A percentile compares a stretch with the other conserved stretches of the same genome.
These are phyloP conservation scores for Acaromyces ingoldii DNA, from an alignment of 1,284 basidiomycete species.

Conservation along the genomic window DNA sequence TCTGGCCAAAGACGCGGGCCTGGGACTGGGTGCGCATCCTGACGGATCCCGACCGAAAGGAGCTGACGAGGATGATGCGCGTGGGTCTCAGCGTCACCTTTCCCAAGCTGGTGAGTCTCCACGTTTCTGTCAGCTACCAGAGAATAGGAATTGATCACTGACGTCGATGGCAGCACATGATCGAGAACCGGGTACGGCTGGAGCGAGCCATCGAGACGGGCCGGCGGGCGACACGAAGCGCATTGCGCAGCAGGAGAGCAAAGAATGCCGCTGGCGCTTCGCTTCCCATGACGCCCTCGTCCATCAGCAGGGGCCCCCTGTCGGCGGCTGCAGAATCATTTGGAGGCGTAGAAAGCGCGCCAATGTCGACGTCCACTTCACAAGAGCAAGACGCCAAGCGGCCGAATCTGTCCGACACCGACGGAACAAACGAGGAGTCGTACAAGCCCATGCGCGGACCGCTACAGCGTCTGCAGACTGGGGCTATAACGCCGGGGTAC, in stretches of 20 bases:
- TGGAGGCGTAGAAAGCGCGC: too few relatives aligned
- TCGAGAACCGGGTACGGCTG: slow-evolving; percentile 45
- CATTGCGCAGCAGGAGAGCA: not conserved
- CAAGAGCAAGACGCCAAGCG: too few relatives aligned
- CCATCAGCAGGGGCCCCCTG: too few relatives aligned
- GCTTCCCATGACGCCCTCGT: too few relatives aligned
- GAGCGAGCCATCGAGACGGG: slow-evolving; percentile 43
- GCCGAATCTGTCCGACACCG: too few relatives aligned
- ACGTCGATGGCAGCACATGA: slow-evolving; percentile 33
- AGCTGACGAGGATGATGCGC: slow-evolving; percentile 38
- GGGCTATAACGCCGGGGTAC: too few relatives aligned
- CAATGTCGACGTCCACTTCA: too few relatives aligned
- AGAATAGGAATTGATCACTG: not conserved
- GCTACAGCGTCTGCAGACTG: too few relatives aligned
- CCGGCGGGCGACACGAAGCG: slow-evolving; percentile 4
- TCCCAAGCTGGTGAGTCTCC: slow-evolving; percentile 27
- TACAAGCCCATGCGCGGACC: too few relatives aligned
- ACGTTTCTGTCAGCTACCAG: not conserved
- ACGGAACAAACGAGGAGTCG: too few relatives aligned
- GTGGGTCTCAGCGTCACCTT: slow-evolving; percentile 42
- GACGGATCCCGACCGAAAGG: slow-evolving; percentile 42
- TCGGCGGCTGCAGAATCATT: too few relatives aligned
- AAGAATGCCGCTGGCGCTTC: too few relatives aligned
- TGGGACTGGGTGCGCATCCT: slow-evolving; percentile 47
- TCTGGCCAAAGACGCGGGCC: slow-evolving; percentile 40